phyloP scores from a whole-genome alignment of 306 rosid genomes.

The Cucumis melo region DNA sequence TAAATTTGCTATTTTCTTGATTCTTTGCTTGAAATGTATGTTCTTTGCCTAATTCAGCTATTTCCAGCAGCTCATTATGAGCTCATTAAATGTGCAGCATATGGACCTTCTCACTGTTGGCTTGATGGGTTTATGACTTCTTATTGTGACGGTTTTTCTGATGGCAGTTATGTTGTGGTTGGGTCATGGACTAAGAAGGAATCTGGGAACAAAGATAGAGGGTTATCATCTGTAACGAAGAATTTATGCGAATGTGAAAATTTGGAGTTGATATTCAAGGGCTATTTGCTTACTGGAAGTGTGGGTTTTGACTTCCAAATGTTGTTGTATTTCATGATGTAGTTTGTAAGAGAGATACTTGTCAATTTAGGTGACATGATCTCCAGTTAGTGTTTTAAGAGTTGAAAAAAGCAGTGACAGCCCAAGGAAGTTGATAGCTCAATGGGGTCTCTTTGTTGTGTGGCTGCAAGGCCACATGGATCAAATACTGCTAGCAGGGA shows the following conservation, averaged over 20 bases:
- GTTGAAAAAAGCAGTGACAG: slow-evolving; percentile 21
- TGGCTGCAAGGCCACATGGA: slow-evolving; percentile 99
- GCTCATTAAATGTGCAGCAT: background rate
- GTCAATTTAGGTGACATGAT: background rate
- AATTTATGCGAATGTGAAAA: background rate
- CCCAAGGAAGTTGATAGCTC: slow-evolving; percentile 50
- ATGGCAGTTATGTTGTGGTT: background rate
- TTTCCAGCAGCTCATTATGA: background rate
- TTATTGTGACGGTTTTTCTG: background rate
- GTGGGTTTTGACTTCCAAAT: background rate
- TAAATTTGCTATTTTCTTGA: background rate
- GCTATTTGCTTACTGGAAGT: background rate
- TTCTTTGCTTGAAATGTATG: background rate
- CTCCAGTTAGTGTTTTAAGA: slow-evolving; percentile 12
- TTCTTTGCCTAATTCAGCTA: background rate
- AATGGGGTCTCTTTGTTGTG: slow-evolving; percentile 99
- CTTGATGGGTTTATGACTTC: background rate
- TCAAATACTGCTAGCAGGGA: slow-evolving; percentile 75
- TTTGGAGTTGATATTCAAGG: background rate
- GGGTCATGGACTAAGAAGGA: background rate
- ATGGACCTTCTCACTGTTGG: background rate
- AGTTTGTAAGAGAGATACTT: background rate
- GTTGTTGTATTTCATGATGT: background rate
- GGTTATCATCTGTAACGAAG: background rate
- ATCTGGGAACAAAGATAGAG: background rate